Percentiles rank a stretch among this genome's conserved stretches.
These are phyloP conservation scores for Populus hybrid DNA, from an alignment of 441 rosid species.

Conservation along the genomic window DNA sequence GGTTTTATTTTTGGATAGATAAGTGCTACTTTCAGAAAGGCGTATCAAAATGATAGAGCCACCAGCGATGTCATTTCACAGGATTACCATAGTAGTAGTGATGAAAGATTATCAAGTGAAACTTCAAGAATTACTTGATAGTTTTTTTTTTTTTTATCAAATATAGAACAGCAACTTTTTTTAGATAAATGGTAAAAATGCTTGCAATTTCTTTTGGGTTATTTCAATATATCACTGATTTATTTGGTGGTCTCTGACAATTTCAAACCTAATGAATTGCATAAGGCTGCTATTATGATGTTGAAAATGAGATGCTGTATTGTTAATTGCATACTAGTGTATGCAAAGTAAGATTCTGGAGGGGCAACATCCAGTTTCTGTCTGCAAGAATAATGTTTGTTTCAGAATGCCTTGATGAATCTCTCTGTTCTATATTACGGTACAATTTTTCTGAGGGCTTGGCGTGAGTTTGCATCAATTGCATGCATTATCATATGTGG, in stretches of 20 bases:
- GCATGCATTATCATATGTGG: too few species aligned
- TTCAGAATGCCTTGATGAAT: too few species aligned
- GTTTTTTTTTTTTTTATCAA: too few species aligned
- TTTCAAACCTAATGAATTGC: background rate
- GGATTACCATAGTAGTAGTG: background rate
- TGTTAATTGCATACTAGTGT: too few species aligned
- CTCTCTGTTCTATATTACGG: too few species aligned
- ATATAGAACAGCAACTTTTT: background rate
- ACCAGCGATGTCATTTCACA: slow-evolving; percentile 13
- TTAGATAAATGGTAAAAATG: background rate
- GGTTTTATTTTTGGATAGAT: slow-evolving; percentile 13
- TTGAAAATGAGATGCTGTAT: too few species aligned
- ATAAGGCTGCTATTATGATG: too few species aligned
- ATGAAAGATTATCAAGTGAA: slow-evolving; percentile 4
- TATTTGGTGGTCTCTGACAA: background rate
- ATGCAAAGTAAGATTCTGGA: too few species aligned
- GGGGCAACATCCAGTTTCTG: too few species aligned
- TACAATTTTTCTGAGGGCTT: too few species aligned
- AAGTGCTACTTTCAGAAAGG: background rate
- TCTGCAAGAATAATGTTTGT: too few species aligned
- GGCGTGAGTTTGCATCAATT: too few species aligned
- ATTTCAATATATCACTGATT: background rate
- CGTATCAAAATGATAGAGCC: slow-evolving; percentile 2
- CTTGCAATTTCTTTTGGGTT: background rate
- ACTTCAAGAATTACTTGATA: background rate